Evolutionary conservation across 2,329 filamentous ascomycete genomes (phyloP).

Genomic region (Fusarium albidum): DNA sequence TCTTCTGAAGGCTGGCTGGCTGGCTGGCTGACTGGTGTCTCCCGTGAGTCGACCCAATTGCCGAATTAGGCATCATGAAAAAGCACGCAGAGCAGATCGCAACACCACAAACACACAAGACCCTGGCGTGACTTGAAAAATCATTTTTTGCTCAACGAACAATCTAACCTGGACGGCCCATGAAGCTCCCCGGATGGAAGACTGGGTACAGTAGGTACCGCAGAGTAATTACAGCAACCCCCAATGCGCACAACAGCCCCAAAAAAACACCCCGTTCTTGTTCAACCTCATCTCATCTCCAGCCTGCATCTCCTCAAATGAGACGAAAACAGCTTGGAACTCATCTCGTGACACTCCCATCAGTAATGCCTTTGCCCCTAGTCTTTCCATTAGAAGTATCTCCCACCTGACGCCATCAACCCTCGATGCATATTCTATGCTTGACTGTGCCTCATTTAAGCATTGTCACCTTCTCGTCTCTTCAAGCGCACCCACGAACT

Average conservation of each 20-base stretch:
- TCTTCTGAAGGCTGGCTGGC: too few species aligned
- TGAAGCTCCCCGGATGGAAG: neutral
- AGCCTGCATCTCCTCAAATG: slow-evolving; percentile 26
- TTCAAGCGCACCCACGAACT: slow-evolving; percentile 16
- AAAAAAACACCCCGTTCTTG: neutral
- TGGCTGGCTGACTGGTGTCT: too few species aligned
- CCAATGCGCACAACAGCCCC: neutral
- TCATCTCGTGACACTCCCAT: slow-evolving; percentile 26
- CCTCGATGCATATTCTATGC: neutral
- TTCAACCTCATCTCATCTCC: slow-evolving; percentile 8
- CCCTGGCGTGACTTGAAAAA: neutral
- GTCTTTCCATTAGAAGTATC: neutral
- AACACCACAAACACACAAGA: slow-evolving; percentile 1
- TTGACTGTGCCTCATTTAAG: neutral
- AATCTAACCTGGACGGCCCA: neutral
- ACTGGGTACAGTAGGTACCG: too few species aligned
- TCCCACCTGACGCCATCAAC: slow-evolving; percentile 2
- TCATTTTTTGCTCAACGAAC: neutral
- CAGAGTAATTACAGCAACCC: too few species aligned
- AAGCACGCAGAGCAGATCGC: slow-evolving; percentile 15
- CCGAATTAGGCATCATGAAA: slow-evolving; percentile 12
- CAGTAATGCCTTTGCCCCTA: neutral
- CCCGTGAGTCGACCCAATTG: too few species aligned
- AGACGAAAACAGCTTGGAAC: slow-evolving; percentile 22
- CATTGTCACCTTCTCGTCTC: slow-evolving; percentile 6